Evolutionary conservation across 116 monocot species (phyloP), one percentile per base, ranked within the genome.

Genomic region (Papilionanthe hybrid): DNA sequence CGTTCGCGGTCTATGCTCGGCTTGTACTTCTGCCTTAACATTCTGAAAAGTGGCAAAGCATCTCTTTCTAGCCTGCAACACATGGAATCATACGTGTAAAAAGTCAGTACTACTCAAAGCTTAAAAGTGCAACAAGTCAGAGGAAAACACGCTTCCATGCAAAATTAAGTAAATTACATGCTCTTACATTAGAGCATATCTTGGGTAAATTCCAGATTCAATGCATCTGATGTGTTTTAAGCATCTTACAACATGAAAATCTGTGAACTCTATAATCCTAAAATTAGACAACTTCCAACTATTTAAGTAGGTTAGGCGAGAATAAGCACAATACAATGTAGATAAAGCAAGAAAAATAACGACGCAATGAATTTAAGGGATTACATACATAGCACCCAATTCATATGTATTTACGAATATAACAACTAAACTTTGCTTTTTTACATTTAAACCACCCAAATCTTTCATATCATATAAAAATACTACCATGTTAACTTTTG

Each of bases 31-130:
- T 99, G 89, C 77, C 84, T 91, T 77, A 99, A 84, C 77, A 90
- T 89, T 78, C 89, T 93, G 75, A 95, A 93, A 49, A 99, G 83
- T 10, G 98, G 98, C 57, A 92, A 89, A 47, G 98, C 91, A 84
- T 99, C 98, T 74, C 95, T 91, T 88, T 95, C 90, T 82, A 99
- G 78, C 79, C 98, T 99, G 90, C 47, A 69, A 47, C 27, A 76
- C 18, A 78, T 68, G 74, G 81, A 57, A 67, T 27, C 20, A 79
- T 37, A 78, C 32, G 43, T 29, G 12, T 15, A 44, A 10, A 42
- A 65, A 41, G 32, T 56, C 71, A 23, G 42, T 8, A 73, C 20
- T 8, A 19, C 42, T 73, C 7, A 23, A 25, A 25, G 13, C 15
- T 73, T 75, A 73, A 43, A 44, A 7, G 22, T 44, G n/a, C 50